Evolutionary conservation across 1,284 basidiomycete genomes (phyloP), one percentile per base, ranked within the genome.

Genomic region (Termitomyces sp.): DNA sequence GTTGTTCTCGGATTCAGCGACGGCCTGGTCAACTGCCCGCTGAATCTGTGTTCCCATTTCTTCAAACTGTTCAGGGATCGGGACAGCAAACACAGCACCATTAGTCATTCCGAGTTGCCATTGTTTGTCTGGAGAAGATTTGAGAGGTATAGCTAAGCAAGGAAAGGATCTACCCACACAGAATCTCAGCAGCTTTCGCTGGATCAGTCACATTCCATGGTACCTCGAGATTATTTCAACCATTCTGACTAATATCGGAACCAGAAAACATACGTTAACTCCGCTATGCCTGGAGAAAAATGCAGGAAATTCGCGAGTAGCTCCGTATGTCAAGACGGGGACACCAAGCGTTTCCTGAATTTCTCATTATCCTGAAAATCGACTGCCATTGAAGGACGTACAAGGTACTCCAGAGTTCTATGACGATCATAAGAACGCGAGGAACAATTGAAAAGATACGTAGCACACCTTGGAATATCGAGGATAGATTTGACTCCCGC

Each of bases 401-500:
- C 90, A 60, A 99, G 81, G 65, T 95, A 96, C 73, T 99, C 97
- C 42, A 99, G 78, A 8, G 97, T 98, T 63, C 88, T 89, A 24
- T 31, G 44, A 17, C 2, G 33, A 24, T 17, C 12, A 31, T 46
- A 12, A 44, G 24, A 42, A 52, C 44, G 15, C 19, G 28, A 36
- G 40, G 28, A 36, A 17, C 13, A 24, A 41, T 48, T 12, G 19
- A 53, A 55, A 24, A n/a, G 12, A 36, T 17, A 13, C 6, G 26
- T 10, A 33, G 57, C 67, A 44, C 58, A 83, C 88, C 81, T 78
- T 53, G 91, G 90, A 58, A 99, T 95, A 70, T 98, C 96, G 50
- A 99, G 73, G 61, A 99, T 98, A 0, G 91, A 94, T 68, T 99
- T 99, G 34, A 93, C 88, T 2, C 97, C 97, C 1, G 94, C 91